phyloP scores from a whole-genome alignment of 2,329 filamentous ascomycete species.

The Colletotrichum echinochloae region DNA sequence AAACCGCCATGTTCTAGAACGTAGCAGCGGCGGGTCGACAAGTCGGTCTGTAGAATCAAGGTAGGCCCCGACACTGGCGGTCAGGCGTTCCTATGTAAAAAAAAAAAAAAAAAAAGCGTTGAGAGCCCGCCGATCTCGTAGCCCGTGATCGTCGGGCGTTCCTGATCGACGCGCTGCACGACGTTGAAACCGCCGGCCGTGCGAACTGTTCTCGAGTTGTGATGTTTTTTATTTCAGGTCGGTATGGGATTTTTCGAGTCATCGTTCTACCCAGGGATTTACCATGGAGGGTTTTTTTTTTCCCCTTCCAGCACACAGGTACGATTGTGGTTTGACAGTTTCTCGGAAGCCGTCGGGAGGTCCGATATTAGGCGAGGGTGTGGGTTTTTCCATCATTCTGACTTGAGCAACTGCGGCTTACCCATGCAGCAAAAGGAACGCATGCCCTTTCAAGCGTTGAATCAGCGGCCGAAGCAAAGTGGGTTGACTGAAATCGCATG shows the following conservation, averaged over 20 bases:
- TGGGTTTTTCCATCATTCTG: not conserved
- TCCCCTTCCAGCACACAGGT: not conserved
- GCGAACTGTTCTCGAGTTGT: not conserved
- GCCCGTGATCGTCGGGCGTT: not conserved
- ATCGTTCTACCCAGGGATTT: not conserved
- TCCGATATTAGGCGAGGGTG: too few relatives aligned
- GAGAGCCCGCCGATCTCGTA: not conserved
- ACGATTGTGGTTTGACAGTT: not conserved
- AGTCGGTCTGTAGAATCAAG: not conserved
- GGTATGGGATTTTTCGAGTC: not conserved
- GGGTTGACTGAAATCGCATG: not conserved
- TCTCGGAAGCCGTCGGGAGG: not conserved
- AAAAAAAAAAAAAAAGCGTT: too few relatives aligned
- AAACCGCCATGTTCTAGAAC: slow-evolving; percentile 15
- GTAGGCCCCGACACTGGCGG: not conserved
- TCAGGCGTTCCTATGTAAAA: not conserved
- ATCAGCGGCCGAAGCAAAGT: too few relatives aligned
- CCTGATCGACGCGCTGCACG: too few relatives aligned
- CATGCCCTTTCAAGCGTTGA: too few relatives aligned
- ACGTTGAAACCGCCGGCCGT: not conserved
- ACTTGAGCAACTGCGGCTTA: not conserved
- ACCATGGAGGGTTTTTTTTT: not conserved
- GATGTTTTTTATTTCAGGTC: not conserved
- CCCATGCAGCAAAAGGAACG: not conserved
- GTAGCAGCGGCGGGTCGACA: too few relatives aligned